phyloP scores from a whole-genome alignment of 2,329 filamentous ascomycete species.

The Lachnellula cervina region DNA sequence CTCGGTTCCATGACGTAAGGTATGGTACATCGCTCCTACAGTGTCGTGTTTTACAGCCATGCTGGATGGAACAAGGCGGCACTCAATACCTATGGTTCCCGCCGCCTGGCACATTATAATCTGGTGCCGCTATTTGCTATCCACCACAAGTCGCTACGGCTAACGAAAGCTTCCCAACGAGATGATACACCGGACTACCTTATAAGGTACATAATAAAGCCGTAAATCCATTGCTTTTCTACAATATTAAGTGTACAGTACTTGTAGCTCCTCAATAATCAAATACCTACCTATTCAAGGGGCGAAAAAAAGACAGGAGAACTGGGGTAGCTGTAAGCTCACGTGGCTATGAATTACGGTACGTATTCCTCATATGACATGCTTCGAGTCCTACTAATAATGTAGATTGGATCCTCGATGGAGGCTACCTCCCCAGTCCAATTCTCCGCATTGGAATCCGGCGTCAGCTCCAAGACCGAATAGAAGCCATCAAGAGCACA shows the following conservation, averaged over 20 bases:
- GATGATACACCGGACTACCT: conserved; percentile 20
- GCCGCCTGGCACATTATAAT: too few species aligned
- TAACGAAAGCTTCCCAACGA: conserved; percentile 10
- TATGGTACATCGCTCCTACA: too few species aligned
- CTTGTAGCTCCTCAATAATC: background rate
- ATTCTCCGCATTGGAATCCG: conserved; percentile 63
- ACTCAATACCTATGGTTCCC: too few species aligned
- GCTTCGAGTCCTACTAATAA: background rate
- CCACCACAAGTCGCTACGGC: conserved; percentile 9
- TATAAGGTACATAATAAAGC: background rate
- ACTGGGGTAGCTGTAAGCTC: too few species aligned
- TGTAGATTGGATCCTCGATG: conserved; percentile 55
- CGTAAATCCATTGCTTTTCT: too few species aligned
- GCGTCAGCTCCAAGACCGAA: conserved; percentile 57
- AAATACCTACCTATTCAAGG: too few species aligned
- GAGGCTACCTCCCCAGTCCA: conserved; percentile 58
- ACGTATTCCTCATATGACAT: background rate
- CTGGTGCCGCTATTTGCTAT: too few species aligned
- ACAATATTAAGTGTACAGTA: background rate
- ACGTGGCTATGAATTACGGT: conserved; percentile 27
- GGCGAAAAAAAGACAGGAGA: background rate
- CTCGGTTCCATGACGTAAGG: too few species aligned
- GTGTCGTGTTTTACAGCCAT: too few species aligned
- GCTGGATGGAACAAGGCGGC: too few species aligned
- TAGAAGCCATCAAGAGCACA: conserved; percentile 48